These are phyloP conservation scores for Tephrocybe sp. DNA, from an alignment of 768 basidiomycete genomes.

Conservation along the genomic window DNA sequence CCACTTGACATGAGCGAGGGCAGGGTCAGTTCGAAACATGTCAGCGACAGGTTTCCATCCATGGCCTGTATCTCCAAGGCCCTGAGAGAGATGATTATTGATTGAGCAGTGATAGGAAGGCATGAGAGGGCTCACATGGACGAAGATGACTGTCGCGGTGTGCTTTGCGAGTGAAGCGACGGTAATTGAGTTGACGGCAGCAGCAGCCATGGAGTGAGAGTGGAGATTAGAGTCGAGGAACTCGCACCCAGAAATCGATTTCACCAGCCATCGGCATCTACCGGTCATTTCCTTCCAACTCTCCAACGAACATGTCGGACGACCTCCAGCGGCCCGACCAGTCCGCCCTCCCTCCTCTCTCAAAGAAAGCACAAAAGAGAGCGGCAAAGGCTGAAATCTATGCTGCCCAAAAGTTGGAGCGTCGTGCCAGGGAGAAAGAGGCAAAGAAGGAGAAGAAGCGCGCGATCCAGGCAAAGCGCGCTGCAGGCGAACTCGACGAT, in stretches of 20 bases:
- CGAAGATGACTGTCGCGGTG: slow-evolving; percentile 84
- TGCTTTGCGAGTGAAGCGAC: slow-evolving; percentile 60
- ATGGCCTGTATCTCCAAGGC: slow-evolving; percentile 69
- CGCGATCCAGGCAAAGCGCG: slow-evolving; percentile 54
- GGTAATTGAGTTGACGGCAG: slow-evolving; percentile 46
- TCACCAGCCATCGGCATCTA: slow-evolving; percentile 41
- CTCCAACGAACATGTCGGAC: slow-evolving; percentile 12
- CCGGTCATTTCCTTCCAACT: slow-evolving; percentile 26
- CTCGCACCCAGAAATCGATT: slow-evolving; percentile 37
- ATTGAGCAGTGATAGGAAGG: neutral
- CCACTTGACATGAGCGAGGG: slow-evolving; percentile 82
- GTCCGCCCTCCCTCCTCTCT: slow-evolving; percentile 36
- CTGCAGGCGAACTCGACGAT: slow-evolving; percentile 60
- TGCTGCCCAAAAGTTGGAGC: slow-evolving; percentile 66
- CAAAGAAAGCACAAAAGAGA: slow-evolving; percentile 79
- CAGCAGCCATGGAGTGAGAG: slow-evolving; percentile 29
- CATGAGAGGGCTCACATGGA: slow-evolving; percentile 61
- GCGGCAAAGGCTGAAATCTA: slow-evolving; percentile 67
- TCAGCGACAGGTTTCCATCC: slow-evolving; percentile 80
- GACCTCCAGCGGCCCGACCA: slow-evolving; percentile 9
- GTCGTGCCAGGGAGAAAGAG: slow-evolving; percentile 75
- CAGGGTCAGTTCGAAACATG: slow-evolving; percentile 53
- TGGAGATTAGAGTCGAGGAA: slow-evolving; percentile 18
- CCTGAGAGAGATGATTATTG: slow-evolving; percentile 40
- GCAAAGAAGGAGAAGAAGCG: slow-evolving; percentile 73